A percentile compares a stretch with the other conserved stretches of the same genome.
phyloP scores from a whole-genome alignment of 768 basidiomycete species.

The Tubosaeta sp. region DNA sequence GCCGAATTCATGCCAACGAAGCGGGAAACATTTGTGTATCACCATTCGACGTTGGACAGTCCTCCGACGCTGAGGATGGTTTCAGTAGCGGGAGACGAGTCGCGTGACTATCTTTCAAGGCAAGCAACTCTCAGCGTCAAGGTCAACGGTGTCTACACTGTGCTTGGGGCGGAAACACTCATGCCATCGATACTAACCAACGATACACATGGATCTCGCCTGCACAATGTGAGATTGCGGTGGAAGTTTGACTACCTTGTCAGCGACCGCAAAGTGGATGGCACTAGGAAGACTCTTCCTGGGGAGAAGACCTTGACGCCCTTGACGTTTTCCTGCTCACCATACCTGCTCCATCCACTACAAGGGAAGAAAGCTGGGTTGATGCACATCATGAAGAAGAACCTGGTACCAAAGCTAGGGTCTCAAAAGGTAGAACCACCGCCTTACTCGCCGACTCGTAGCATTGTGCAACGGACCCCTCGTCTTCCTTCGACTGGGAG shows the following conservation, averaged over 20 bases:
- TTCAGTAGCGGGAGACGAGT: constrained; percentile 61
- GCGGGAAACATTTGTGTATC: constrained; percentile 61
- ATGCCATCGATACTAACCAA: constrained; percentile 13
- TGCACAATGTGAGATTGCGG: constrained; percentile 40
- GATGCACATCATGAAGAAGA: constrained; percentile 71
- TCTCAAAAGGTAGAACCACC: constrained; percentile 59
- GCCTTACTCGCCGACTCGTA: constrained; percentile 6
- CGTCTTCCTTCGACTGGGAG: constrained; percentile 1
- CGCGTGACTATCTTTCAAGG: constrained; percentile 69
- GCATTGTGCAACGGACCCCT: constrained; percentile 1
- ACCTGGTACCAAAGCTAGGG: constrained; percentile 57
- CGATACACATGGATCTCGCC: constrained; percentile 14
- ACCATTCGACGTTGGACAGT: constrained; percentile 63
- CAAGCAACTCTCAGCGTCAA: constrained; percentile 70
- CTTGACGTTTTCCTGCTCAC: constrained; percentile 71
- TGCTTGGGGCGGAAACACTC: constrained; percentile 59
- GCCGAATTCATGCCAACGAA: constrained; percentile 63
- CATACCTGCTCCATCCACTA: constrained; percentile 50
- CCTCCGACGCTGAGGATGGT: constrained; percentile 69
- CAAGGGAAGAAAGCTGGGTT: constrained; percentile 66
- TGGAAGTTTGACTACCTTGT: constrained; percentile 85
- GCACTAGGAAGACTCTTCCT: constrained; percentile 41
- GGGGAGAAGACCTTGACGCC: constrained; percentile 76
- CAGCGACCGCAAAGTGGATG: constrained; percentile 48
- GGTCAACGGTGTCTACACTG: constrained; percentile 69